Percentiles rank a stretch among this genome's conserved stretches.
These are phyloP conservation scores for Desmodesmus armatus DNA, from an alignment of 139 green algal genomes.

Conservation along the genomic window DNA sequence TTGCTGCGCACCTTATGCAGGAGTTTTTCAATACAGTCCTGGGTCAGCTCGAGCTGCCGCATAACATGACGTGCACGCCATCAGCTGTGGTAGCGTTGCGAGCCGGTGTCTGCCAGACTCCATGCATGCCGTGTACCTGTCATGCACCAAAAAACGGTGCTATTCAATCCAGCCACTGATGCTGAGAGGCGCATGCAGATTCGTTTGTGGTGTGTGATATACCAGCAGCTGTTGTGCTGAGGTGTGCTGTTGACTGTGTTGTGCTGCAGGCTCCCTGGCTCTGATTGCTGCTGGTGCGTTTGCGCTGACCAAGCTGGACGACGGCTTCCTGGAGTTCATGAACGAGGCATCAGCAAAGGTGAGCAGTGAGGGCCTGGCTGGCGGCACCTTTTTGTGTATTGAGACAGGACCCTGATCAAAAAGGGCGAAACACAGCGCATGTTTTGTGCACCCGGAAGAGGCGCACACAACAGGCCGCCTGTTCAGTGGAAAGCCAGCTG, in stretches of 20 bases:
- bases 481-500: not conserved
- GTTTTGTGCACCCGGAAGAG: not conserved
- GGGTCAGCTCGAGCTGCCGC: not conserved
- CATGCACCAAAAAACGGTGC: too few species aligned
- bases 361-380: not conserved
- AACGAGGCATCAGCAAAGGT: conserved; percentile 36
- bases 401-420: not conserved
- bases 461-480: not conserved
- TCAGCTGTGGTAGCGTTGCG: too few species aligned
- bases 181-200: too few species aligned
- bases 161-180: too few species aligned
- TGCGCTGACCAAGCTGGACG: conserved; percentile 42
- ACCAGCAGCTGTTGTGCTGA: too few species aligned
- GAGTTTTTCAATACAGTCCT: too few species aligned
- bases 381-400: not conserved
- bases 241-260: too few species aligned
- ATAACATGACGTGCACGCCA: too few species aligned
- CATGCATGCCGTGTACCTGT: not conserved
- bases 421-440: not conserved
- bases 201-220: too few species aligned
- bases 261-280: conserved; percentile 24
- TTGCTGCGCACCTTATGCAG: not conserved
- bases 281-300: conserved; percentile 44
- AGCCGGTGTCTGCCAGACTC: not conserved
- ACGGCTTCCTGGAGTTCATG: conserved; percentile 47